These are phyloP conservation scores for Amanita thiersii DNA, from an alignment of 768 basidiomycete genomes.

Conservation along the genomic window DNA sequence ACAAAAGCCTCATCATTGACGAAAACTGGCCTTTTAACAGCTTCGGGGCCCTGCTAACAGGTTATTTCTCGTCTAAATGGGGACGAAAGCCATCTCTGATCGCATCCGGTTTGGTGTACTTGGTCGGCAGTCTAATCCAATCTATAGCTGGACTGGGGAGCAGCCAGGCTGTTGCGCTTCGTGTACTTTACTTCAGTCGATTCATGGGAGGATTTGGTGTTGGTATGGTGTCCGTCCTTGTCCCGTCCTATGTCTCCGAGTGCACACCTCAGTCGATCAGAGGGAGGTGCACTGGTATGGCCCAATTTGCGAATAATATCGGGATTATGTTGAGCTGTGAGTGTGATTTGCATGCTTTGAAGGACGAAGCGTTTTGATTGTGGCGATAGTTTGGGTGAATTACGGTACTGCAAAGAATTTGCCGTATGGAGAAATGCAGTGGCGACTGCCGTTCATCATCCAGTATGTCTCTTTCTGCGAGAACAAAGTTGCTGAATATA, in stretches of 20 bases:
- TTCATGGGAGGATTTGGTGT: constrained; percentile 58
- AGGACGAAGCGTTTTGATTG: neutral
- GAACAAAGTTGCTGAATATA: neutral
- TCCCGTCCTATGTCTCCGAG: constrained; percentile 45
- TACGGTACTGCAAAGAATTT: constrained; percentile 31
- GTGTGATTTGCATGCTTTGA: constrained; percentile 6
- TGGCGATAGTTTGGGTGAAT: constrained; percentile 36
- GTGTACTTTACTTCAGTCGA: constrained; percentile 37
- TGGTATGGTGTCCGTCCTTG: constrained; percentile 42
- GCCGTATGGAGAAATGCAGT: constrained; percentile 32
- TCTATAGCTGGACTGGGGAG: constrained; percentile 33
- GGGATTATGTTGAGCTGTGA: constrained; percentile 29
- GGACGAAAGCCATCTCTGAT: constrained; percentile 40
- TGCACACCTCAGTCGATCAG: constrained; percentile 38
- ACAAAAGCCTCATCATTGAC: too few relatives aligned
- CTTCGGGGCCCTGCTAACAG: constrained; percentile 36
- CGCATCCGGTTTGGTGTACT: constrained; percentile 34
- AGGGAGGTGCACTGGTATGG: constrained; percentile 40
- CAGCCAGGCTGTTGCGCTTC: constrained; percentile 22
- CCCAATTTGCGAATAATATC: constrained; percentile 30
- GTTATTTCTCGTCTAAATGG: constrained; percentile 30
- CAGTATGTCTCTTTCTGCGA: constrained; percentile 21
- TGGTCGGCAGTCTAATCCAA: constrained; percentile 42
- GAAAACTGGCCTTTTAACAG: constrained; percentile 15
- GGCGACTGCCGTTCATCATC: constrained; percentile 45